Conservation (phyloP, 352 stramenopile genomes). For the Globisporangium alternatum region DNA sequence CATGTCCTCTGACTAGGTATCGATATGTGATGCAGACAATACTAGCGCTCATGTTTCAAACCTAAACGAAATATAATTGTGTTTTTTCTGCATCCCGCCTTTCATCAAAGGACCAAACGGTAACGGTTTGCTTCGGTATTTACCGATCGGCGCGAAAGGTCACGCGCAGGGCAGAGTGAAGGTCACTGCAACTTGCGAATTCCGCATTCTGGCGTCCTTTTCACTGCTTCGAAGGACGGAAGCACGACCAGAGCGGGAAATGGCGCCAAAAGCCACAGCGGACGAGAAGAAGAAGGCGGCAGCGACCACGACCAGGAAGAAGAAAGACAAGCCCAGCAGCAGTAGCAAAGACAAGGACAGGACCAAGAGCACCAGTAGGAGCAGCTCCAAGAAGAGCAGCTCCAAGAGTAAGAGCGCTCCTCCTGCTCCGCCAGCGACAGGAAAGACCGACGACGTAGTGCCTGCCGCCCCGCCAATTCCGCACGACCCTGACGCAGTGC, state of each 20-base stretch:
- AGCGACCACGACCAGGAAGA: conserved; percentile 1
- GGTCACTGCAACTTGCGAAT: too few species aligned
- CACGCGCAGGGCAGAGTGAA: too few species aligned
- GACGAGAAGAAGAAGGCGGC: conserved; percentile 10
- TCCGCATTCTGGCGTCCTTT: too few species aligned
- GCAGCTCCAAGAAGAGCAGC: conserved; percentile 31
- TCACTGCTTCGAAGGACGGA: too few species aligned
- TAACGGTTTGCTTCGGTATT: too few species aligned
- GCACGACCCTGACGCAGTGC: conserved; percentile 64
- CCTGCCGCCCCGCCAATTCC: neutral
- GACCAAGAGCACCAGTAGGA: conserved; percentile 27
- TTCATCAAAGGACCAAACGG: too few species aligned
- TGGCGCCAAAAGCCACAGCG: neutral
- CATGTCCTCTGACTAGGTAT: neutral
- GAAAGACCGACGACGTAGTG: neutral
- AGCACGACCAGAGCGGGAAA: neutral
- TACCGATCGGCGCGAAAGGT: too few species aligned
- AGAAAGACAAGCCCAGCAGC: conserved; percentile 17
- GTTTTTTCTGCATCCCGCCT: too few species aligned
- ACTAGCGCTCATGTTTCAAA: neutral
- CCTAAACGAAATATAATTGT: neutral
- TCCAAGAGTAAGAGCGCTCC: conserved; percentile 20
- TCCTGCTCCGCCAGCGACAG: conserved; percentile 8
- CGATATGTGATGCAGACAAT: neutral
- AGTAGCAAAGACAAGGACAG: conserved; percentile 20